A percentile compares a stretch with the other conserved stretches of the same genome.
phyloP scores from a whole-genome alignment of 306 rosid genomes.

The Rosa lucieae region DNA sequence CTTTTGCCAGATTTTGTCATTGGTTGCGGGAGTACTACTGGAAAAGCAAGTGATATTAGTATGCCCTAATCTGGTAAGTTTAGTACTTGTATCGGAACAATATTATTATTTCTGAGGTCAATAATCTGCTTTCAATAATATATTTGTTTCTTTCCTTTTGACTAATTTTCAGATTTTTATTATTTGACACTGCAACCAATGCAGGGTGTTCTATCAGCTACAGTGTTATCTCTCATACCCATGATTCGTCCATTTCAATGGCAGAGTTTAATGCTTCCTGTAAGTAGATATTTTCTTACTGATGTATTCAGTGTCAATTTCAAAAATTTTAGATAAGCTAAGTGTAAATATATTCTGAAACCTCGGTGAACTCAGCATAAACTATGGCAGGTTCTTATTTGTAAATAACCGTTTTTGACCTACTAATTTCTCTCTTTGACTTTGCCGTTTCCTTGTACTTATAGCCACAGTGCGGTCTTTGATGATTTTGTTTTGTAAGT shows the following conservation, averaged over 20 bases:
- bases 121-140: slow-evolving; percentile 17
- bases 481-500: neutral
- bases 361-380: neutral
- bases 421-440: neutral
- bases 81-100: slow-evolving; percentile 11
- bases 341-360: neutral
- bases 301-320: neutral
- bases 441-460: neutral
- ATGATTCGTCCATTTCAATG: slow-evolving; percentile 95
- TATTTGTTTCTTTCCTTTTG: neutral
- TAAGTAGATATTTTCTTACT: slow-evolving; percentile 39
- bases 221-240: slow-evolving; percentile 73
- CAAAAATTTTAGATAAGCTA: neutral
- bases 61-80: slow-evolving; percentile 78
- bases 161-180: slow-evolving; percentile 20
- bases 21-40: slow-evolving; percentile 72
- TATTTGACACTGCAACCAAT: slow-evolving; percentile 36
- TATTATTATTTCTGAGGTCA: slow-evolving; percentile 1
- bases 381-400: neutral
- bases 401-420: neutral
- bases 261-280: slow-evolving; percentile 96
- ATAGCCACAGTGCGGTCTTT: neutral
- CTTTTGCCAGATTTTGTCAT: slow-evolving; percentile 66
- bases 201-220: slow-evolving; percentile 89
- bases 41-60: slow-evolving; percentile 80